phyloP scores from a whole-genome alignment of 176 grass and related monocot genomes.

The Zizania latifolia region DNA sequence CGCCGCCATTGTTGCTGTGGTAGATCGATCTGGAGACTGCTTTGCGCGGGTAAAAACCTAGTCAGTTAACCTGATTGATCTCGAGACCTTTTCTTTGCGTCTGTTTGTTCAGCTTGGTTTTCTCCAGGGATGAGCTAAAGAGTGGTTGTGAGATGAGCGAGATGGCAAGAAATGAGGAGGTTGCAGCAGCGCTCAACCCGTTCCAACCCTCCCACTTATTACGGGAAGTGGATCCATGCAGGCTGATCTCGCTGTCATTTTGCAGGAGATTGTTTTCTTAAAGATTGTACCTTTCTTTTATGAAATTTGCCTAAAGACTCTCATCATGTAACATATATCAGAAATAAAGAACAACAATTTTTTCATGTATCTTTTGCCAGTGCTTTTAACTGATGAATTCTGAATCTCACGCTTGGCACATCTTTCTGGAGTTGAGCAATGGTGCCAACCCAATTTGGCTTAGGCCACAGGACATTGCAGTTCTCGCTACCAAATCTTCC shows the following conservation, averaged over 20 bases:
- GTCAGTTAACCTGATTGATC: background rate
- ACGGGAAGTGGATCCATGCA: background rate
- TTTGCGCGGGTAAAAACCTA: no score
- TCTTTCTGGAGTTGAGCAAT: slow-evolving; percentile 49
- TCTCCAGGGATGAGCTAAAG: background rate
- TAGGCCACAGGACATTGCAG: slow-evolving; percentile 52
- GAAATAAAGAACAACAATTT: no score
- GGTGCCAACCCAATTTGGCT: slow-evolving; percentile 52
- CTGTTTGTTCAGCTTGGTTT: background rate
- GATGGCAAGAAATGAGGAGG: slow-evolving; percentile 31
- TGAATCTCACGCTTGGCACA: slow-evolving; percentile 46
- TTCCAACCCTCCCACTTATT: background rate
- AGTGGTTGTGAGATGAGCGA: slow-evolving; percentile 26
- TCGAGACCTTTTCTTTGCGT: background rate
- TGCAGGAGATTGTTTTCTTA: background rate
- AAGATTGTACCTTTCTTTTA: no score
- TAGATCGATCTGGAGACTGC: no score
- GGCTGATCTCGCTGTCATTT: background rate
- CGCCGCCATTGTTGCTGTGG: slow-evolving; percentile 17
- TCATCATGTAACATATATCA: no score
- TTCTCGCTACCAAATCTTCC: slow-evolving; percentile 73
- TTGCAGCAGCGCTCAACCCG: background rate
- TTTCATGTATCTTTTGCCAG: no score
- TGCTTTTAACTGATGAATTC: no score
- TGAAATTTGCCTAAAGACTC: no score